Evolutionary conservation across 1,284 basidiomycete species (phyloP).

Genomic region (Earliella scabrosa): DNA sequence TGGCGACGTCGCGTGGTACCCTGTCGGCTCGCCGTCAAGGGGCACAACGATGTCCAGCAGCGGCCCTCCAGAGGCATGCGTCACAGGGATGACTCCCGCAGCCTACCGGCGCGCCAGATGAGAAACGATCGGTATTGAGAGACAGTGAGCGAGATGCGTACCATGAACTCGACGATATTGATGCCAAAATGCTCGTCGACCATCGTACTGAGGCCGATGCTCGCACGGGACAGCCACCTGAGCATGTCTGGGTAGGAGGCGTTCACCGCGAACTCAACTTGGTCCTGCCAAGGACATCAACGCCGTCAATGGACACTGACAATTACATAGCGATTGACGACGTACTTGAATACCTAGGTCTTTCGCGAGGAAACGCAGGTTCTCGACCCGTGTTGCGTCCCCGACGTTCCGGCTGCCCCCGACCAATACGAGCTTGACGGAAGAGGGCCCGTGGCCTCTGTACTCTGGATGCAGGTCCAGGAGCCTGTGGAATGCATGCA

Average conservation of each 20-base stretch:
- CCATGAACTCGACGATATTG: slow-evolving; percentile 98
- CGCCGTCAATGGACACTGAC: neutral
- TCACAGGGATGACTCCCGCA: slow-evolving; percentile 90
- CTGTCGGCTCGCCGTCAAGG: slow-evolving; percentile 70
- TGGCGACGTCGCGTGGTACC: slow-evolving; percentile 81
- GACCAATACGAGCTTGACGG: slow-evolving; percentile 71
- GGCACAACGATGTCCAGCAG: slow-evolving; percentile 90
- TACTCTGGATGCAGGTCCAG: slow-evolving; percentile 66
- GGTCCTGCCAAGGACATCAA: too few relatives aligned
- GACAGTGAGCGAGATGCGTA: slow-evolving; percentile 38
- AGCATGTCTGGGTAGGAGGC: slow-evolving; percentile 79
- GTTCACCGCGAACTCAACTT: slow-evolving; percentile 85
- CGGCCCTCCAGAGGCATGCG: slow-evolving; percentile 94
- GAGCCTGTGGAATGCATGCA: slow-evolving; percentile 71
- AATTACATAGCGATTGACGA: neutral
- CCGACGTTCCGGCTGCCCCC: slow-evolving; percentile 83
- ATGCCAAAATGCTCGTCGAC: slow-evolving; percentile 99
- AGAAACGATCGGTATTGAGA: neutral
- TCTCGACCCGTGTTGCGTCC: slow-evolving; percentile 75
- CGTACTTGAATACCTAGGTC: slow-evolving; percentile 71
- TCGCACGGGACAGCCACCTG: slow-evolving; percentile 69
- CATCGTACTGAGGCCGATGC: slow-evolving; percentile 95
- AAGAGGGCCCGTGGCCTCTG: slow-evolving; percentile 29
- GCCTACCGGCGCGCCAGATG: slow-evolving; percentile 73
- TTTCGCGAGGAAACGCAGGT: slow-evolving; percentile 60